Evolutionary conservation across 306 rosid genomes (phyloP).

Genomic region (Styphnolobium japonicum): DNA sequence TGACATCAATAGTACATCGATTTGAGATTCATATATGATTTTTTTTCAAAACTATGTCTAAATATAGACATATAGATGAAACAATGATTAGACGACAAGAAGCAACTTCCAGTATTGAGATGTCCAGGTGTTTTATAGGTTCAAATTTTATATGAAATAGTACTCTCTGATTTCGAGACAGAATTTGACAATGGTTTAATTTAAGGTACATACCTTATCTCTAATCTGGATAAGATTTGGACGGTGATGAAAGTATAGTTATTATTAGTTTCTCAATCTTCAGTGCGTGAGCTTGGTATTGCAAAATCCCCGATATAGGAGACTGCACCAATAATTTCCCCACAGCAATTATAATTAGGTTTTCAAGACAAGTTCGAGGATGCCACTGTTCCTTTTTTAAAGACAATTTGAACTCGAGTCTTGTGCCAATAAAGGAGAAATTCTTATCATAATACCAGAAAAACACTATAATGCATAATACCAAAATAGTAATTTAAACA

Average conservation of each 20-base stretch:
- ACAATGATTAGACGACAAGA: neutral
- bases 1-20: neutral
- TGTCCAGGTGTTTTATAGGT: neutral
- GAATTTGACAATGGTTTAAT: neutral
- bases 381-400: neutral
- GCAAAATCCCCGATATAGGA: neutral
- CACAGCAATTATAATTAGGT: neutral
- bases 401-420: too few relatives aligned
- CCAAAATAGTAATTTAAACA: too few relatives aligned
- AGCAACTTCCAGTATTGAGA: neutral
- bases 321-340: neutral
- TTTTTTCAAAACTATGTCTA: neutral
- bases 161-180: neutral
- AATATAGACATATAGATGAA: too few relatives aligned
- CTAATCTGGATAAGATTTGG: slow-evolving; percentile 4
- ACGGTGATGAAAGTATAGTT: neutral
- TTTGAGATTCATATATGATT: neutral
- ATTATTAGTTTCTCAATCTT: neutral
- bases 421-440: too few relatives aligned
- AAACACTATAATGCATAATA: too few relatives aligned
- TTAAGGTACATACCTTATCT: neutral
- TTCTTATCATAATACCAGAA: too few relatives aligned
- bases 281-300: neutral
- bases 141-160: neutral
- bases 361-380: neutral